Evolutionary conservation across 768 basidiomycete species (phyloP).

Genomic region (Scleroderma citrinum): DNA sequence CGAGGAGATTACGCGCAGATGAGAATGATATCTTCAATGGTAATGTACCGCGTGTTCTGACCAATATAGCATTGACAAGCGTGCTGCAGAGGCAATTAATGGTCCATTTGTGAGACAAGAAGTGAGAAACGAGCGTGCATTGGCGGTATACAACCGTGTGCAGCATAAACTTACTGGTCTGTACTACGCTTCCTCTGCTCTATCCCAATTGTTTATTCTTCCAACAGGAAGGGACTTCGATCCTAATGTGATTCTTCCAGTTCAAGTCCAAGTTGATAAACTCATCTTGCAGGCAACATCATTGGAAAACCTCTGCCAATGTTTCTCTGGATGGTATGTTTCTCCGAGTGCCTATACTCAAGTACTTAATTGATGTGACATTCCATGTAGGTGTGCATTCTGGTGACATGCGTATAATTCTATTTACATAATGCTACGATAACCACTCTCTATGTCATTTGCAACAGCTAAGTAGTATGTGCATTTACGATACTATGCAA

Average conservation of each 20-base stretch:
- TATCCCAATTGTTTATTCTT: neutral
- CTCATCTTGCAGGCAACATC: conserved; percentile 91
- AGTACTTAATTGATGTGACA: neutral
- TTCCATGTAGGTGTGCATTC: conserved; percentile 58
- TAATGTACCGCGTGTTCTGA: conserved; percentile 26
- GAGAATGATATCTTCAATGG: conserved; percentile 94
- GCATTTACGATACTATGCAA: neutral
- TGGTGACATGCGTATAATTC: conserved; percentile 43
- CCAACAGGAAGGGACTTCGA: conserved; percentile 85
- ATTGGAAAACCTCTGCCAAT: conserved; percentile 92
- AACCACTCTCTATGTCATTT: conserved; percentile 20
- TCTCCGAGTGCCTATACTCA: neutral
- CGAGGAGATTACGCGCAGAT: conserved; percentile 80
- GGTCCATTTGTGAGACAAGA: conserved; percentile 66
- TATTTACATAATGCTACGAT: conserved; percentile 6
- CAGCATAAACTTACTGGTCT: conserved; percentile 90
- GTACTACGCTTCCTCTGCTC: conserved; percentile 9
- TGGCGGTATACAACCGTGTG: conserved; percentile 91
- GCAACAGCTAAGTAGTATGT: neutral
- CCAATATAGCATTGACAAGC: conserved; percentile 3
- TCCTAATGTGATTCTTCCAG: conserved; percentile 64
- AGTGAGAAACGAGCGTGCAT: conserved; percentile 83
- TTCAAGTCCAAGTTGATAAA: conserved; percentile 85
- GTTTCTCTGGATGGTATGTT: conserved; percentile 85
- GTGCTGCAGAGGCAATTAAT: conserved; percentile 34